phyloP scores from a whole-genome alignment of 768 basidiomycete genomes.

The Boletus pseudo-olivaceus region DNA sequence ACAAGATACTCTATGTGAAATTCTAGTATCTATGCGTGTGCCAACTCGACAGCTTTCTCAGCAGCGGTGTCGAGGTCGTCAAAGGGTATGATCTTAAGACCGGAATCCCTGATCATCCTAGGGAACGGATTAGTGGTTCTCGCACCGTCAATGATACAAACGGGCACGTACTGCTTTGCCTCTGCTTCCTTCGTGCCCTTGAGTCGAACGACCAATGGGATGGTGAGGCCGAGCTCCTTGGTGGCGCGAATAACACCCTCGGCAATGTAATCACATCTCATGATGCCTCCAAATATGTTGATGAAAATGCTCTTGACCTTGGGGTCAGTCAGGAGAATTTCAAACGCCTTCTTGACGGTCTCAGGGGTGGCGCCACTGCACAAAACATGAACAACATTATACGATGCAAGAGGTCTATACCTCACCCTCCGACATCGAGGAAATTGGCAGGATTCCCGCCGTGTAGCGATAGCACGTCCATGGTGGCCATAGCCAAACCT shows the following conservation, averaged over 20 bases:
- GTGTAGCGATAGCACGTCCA: conserved; percentile 97
- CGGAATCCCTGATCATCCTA: conserved; percentile 92
- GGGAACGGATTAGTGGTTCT: conserved; percentile 3
- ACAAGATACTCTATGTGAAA: conserved; percentile 14
- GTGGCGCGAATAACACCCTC: conserved; percentile 99
- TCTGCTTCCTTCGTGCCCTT: conserved; percentile 97
- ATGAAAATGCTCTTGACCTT: conserved; percentile 99
- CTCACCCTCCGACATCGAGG: conserved; percentile 93
- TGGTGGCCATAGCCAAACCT: conserved; percentile 98
- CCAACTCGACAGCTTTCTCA: conserved; percentile 70
- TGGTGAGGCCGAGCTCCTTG: conserved; percentile 78
- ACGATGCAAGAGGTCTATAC: conserved; percentile 12
- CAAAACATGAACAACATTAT: background rate
- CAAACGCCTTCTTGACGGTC: conserved; percentile 99
- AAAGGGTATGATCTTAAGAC: conserved; percentile 89
- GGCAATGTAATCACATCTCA: conserved; percentile 98
- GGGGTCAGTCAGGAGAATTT: conserved; percentile 84
- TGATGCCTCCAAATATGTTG: conserved; percentile 97
- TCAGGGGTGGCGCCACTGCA: conserved; percentile 94
- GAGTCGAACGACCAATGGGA: conserved; percentile 90
- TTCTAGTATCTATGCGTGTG: conserved; percentile 40
- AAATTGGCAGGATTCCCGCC: conserved; percentile 98
- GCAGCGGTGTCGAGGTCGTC: conserved; percentile 94
- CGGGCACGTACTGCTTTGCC: conserved; percentile 77
- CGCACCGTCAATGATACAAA: background rate